These are phyloP conservation scores for Termitomyces sp. DNA, from an alignment of 768 basidiomycete genomes.

Conservation along the genomic window DNA sequence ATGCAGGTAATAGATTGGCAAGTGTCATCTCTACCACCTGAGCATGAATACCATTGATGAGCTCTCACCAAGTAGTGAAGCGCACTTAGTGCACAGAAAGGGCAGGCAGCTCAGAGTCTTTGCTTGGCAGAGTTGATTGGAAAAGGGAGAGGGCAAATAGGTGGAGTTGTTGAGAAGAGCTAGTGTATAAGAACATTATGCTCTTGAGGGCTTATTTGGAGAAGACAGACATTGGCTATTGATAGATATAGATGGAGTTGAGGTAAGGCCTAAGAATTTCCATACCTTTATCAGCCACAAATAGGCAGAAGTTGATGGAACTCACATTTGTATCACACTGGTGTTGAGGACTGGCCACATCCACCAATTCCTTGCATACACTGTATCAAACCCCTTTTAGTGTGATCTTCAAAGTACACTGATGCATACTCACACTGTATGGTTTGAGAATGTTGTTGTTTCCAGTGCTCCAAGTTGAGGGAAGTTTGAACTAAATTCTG, in stretches of 20 bases:
- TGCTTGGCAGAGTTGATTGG: slow-evolving; percentile 16
- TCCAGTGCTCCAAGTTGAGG: slow-evolving; percentile 33
- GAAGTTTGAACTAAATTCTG: slow-evolving; percentile 35
- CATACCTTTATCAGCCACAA: not conserved
- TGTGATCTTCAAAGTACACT: not conserved
- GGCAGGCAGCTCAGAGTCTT: slow-evolving; percentile 17
- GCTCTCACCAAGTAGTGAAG: slow-evolving; percentile 46
- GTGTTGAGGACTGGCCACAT: slow-evolving; percentile 35
- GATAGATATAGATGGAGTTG: slow-evolving; percentile 41
- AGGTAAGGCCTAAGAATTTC: slow-evolving; percentile 36
- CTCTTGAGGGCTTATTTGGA: slow-evolving; percentile 37
- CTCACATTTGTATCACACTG: slow-evolving; percentile 42
- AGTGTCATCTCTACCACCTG: slow-evolving; percentile 51
- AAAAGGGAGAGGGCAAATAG: slow-evolving; percentile 43
- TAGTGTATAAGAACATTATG: slow-evolving; percentile 38
- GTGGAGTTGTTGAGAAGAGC: slow-evolving; percentile 34
- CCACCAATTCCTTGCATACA: slow-evolving; percentile 45
- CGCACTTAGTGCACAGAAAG: slow-evolving; percentile 39
- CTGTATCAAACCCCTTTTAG: slow-evolving; percentile 20
- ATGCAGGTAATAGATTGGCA: slow-evolving; percentile 44
- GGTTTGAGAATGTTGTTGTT: slow-evolving; percentile 39
- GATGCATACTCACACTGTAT: slow-evolving; percentile 28
- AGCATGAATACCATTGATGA: slow-evolving; percentile 30
- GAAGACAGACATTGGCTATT: slow-evolving; percentile 40
- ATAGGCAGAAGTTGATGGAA: not conserved